phyloP scores from a whole-genome alignment of 2,329 filamentous ascomycete species.

The Microsporum audouinii region DNA sequence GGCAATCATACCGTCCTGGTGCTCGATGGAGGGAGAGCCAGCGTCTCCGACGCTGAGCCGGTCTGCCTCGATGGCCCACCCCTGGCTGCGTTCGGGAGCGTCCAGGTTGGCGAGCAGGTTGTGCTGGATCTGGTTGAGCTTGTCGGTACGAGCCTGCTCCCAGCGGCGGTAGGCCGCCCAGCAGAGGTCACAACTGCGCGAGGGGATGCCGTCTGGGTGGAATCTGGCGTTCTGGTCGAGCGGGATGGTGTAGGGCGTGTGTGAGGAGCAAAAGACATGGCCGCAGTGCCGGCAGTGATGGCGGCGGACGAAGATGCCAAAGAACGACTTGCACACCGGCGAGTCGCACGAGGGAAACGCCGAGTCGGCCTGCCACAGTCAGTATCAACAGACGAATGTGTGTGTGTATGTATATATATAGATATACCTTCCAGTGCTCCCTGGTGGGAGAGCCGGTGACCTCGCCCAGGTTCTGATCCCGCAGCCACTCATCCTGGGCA shows the following conservation, averaged over 20 bases:
- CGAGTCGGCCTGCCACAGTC: slow-evolving; percentile 42
- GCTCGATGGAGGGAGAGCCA: slow-evolving; percentile 13
- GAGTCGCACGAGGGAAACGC: slow-evolving; percentile 47
- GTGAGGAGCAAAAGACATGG: slow-evolving; percentile 52
- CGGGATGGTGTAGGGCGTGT: slow-evolving; percentile 46
- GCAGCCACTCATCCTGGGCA: slow-evolving; percentile 43
- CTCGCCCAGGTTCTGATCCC: slow-evolving; percentile 42
- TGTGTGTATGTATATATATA: not conserved
- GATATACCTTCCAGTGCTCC: slow-evolving; percentile 55
- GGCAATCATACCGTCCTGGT: slow-evolving; percentile 38
- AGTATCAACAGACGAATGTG: not conserved
- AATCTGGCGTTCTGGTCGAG: slow-evolving; percentile 55
- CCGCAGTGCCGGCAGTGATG: slow-evolving; percentile 58
- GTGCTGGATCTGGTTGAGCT: slow-evolving; percentile 41
- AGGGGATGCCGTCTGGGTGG: slow-evolving; percentile 46
- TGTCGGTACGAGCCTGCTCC: slow-evolving; percentile 39
- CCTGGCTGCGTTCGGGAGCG: slow-evolving; percentile 9
- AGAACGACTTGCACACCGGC: slow-evolving; percentile 46
- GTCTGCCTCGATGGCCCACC: slow-evolving; percentile 14
- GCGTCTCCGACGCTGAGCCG: slow-evolving; percentile 11
- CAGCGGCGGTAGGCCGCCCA: slow-evolving; percentile 47
- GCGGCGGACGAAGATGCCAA: slow-evolving; percentile 51
- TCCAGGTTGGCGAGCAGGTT: slow-evolving; percentile 23
- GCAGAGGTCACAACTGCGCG: slow-evolving; percentile 51
- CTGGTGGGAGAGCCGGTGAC: slow-evolving; percentile 50